Conservation (phyloP, 768 basidiomycete species). For the Clathrus columnatus region DNA sequence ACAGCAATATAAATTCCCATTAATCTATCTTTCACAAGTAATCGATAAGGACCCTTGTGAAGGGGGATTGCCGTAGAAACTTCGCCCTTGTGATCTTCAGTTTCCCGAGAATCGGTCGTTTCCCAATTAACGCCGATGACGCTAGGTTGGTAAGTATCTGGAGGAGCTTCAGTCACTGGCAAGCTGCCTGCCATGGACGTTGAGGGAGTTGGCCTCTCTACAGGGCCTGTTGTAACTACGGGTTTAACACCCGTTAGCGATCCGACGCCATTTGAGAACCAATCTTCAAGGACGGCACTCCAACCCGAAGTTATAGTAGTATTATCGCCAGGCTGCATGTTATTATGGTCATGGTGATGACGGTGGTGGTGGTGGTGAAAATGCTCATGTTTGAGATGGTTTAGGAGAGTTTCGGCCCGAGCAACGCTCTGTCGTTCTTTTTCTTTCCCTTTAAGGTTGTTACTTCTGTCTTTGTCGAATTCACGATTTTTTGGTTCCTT, state of each 20-base stretch:
- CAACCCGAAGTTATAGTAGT: slow-evolving; percentile 43
- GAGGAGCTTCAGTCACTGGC: slow-evolving; percentile 23
- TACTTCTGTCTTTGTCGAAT: slow-evolving; percentile 41
- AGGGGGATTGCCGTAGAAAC: background rate
- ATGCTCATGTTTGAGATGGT: slow-evolving; percentile 5
- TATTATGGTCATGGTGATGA: background rate
- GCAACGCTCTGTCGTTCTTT: slow-evolving; percentile 15
- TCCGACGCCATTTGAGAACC: slow-evolving; percentile 41
- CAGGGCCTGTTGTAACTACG: slow-evolving; percentile 4
- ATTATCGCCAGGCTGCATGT: slow-evolving; percentile 15
- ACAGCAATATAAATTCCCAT: slow-evolving; percentile 82
- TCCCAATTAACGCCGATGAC: slow-evolving; percentile 13
- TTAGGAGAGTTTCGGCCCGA: background rate
- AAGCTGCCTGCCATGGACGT: slow-evolving; percentile 5
- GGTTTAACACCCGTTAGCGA: slow-evolving; percentile 18
- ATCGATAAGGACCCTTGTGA: slow-evolving; percentile 67
- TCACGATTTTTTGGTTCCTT: slow-evolving; percentile 10
- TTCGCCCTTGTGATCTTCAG: background rate
- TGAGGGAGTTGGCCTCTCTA: background rate
- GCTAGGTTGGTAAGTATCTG: slow-evolving; percentile 30
- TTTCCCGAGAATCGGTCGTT: slow-evolving; percentile 13
- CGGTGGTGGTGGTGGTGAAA: background rate
- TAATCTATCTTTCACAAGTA: slow-evolving; percentile 82
- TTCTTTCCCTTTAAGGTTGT: slow-evolving; percentile 28
- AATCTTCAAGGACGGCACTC: slow-evolving; percentile 70